A percentile compares a stretch with the other conserved stretches of the same genome.
Conservation (phyloP, 2,329 filamentous ascomycete genomes). For the Talaromyces sp. region DNA sequence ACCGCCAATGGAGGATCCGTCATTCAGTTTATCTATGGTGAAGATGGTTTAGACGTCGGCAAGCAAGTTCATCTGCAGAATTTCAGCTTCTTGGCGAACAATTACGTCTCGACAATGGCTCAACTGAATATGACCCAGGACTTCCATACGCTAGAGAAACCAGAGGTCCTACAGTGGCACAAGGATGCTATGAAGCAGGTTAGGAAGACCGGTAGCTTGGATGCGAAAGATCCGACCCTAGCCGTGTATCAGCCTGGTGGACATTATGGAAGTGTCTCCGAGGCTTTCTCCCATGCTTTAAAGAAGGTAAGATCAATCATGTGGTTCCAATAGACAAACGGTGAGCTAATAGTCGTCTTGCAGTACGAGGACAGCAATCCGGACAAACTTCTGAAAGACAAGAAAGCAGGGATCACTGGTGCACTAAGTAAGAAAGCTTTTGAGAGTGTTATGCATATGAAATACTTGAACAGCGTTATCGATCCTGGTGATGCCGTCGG, state of each 20-base stretch:
- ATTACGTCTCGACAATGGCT: conserved; percentile 73
- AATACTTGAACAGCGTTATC: conserved; percentile 86
- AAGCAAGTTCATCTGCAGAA: conserved; percentile 89
- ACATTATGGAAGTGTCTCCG: conserved; percentile 80
- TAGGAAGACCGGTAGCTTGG: conserved; percentile 64
- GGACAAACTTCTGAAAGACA: conserved; percentile 55
- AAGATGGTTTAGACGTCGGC: conserved; percentile 89
- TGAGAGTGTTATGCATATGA: conserved; percentile 78
- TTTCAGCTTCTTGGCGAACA: conserved; percentile 85
- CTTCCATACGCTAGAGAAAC: conserved; percentile 56
- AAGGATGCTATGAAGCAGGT: conserved; percentile 71
- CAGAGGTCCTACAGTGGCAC: conserved; percentile 58
- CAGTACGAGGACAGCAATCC: conserved; percentile 74
- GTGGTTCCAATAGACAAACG: not conserved
- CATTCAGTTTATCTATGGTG: conserved; percentile 92
- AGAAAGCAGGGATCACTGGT: conserved; percentile 47
- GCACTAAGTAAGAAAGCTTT: conserved; percentile 63
- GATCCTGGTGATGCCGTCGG: conserved; percentile 96
- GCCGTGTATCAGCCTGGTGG: conserved; percentile 69
- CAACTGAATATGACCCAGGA: conserved; percentile 63
- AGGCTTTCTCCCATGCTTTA: conserved; percentile 71
- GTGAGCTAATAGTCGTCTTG: conserved; percentile 19
- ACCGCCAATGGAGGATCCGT: conserved; percentile 82
- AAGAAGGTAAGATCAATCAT: conserved; percentile 45
- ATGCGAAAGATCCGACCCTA: conserved; percentile 69